Conservation (phyloP, 495 filamentous ascomycete species). For the Elaphomyces granulatus region DNA sequence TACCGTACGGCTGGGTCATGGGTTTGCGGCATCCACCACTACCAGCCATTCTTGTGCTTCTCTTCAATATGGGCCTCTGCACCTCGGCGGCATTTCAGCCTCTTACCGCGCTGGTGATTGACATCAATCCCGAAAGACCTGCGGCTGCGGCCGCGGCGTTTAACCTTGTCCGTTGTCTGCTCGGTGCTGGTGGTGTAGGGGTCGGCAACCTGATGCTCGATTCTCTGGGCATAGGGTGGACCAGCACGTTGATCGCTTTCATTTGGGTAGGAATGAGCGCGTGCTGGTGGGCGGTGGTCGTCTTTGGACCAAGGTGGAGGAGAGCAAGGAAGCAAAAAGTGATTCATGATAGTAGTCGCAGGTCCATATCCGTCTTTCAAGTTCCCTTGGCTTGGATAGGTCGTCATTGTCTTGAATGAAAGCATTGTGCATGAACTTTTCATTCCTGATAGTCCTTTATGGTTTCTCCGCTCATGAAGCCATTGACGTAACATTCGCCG, state of each 20-base stretch:
- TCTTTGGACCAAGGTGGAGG: conserved; percentile 25
- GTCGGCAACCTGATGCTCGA: conserved; percentile 27
- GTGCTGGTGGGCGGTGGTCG: conserved; percentile 21
- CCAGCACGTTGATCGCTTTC: conserved; percentile 25
- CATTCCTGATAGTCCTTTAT: no score
- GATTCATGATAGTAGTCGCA: neutral
- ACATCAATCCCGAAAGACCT: conserved; percentile 25
- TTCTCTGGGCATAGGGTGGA: conserved; percentile 35
- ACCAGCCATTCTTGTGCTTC: conserved; percentile 23
- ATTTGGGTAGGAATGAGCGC: conserved; percentile 18
- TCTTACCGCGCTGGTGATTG: conserved; percentile 30
- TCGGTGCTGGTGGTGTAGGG: conserved; percentile 30
- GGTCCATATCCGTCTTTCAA: no score
- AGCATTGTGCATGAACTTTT: no score
- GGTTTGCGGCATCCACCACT: conserved; percentile 17
- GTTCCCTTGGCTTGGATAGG: no score
- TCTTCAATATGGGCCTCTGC: conserved; percentile 28
- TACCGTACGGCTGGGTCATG: conserved; percentile 37
- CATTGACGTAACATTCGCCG: no score
- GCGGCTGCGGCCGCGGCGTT: conserved; percentile 34
- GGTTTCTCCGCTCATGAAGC: no score
- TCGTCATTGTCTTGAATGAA: no score
- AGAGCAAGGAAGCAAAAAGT: conserved; percentile 8
- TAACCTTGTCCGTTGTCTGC: conserved; percentile 32
- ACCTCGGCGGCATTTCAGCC: conserved; percentile 17